phyloP scores from a whole-genome alignment of 805 yeast species.

The Metschnikowia corniflorae region DNA sequence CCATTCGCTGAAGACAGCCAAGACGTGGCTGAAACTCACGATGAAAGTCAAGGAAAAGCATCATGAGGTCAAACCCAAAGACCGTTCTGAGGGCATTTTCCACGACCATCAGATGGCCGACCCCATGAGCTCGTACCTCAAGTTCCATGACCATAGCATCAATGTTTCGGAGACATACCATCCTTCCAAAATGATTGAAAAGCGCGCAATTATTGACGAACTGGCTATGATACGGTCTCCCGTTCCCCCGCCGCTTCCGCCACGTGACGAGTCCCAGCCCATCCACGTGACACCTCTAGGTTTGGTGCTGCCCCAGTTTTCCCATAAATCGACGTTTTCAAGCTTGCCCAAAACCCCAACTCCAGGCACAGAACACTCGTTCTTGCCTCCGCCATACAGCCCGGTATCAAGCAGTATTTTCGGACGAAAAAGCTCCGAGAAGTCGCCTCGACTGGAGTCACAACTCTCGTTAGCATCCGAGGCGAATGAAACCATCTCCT shows the following conservation, averaged over 20 bases:
- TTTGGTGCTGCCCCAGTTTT: neutral
- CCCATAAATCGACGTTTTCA: too few species aligned
- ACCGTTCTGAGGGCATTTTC: conserved; percentile 30
- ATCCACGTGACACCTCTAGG: neutral
- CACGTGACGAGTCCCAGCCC: conserved; percentile 18
- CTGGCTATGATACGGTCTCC: neutral
- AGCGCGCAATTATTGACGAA: conserved; percentile 10
- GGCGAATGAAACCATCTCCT: conserved; percentile 1
- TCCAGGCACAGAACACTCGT: too few species aligned
- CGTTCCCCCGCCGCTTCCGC: conserved; percentile 33
- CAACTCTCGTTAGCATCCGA: conserved; percentile 3
- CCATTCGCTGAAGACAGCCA: conserved; percentile 21
- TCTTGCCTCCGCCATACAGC: too few species aligned
- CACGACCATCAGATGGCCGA: conserved; percentile 29
- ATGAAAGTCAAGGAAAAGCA: conserved; percentile 18
- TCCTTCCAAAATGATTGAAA: conserved; percentile 21
- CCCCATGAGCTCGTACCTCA: conserved; percentile 27
- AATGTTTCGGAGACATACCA: conserved; percentile 28
- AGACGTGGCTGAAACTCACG: conserved; percentile 29
- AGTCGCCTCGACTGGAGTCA: conserved; percentile 2
- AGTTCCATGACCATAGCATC: conserved; percentile 24
- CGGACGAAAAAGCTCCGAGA: neutral
- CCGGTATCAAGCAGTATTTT: neutral
- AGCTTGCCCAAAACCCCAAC: too few species aligned
- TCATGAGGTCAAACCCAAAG: conserved; percentile 27